Evolutionary conservation across 805 yeast genomes (phyloP).

Genomic region (Saccharomycopsis fibuligera): DNA sequence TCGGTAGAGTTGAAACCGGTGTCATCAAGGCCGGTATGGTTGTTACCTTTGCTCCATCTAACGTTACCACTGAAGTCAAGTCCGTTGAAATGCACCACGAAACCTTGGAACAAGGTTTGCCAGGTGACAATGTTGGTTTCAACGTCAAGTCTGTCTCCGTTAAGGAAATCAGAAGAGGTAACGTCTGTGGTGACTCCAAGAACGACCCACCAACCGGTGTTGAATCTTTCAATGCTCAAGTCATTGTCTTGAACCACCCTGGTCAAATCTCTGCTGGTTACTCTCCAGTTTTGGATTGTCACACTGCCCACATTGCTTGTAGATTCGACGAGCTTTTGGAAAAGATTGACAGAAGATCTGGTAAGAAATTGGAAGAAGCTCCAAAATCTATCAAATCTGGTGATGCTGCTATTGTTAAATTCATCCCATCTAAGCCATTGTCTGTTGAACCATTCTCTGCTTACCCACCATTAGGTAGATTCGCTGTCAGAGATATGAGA

Average conservation of each 20-base stretch:
- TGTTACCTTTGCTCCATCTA: slow-evolving; percentile 85
- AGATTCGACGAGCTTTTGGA: slow-evolving; percentile 71
- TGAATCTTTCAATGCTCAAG: slow-evolving; percentile 80
- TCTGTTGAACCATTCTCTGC: slow-evolving; percentile 93
- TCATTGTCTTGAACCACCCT: slow-evolving; percentile 84
- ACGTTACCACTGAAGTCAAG: slow-evolving; percentile 85
- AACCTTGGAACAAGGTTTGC: slow-evolving; percentile 69
- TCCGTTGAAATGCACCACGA: slow-evolving; percentile 87
- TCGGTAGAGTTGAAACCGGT: slow-evolving; percentile 94
- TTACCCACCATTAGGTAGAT: slow-evolving; percentile 96
- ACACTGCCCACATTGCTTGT: slow-evolving; percentile 92
- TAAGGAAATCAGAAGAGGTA: slow-evolving; percentile 88
- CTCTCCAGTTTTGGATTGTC: slow-evolving; percentile 86
- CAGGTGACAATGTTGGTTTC: slow-evolving; percentile 91
- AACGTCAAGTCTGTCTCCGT: slow-evolving; percentile 88
- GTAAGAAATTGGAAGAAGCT: slow-evolving; percentile 81
- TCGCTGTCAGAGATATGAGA: slow-evolving; percentile 99
- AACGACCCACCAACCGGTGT: slow-evolving; percentile 80
- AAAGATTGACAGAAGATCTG: slow-evolving; percentile 90
- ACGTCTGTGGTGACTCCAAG: slow-evolving; percentile 87
- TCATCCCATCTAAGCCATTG: slow-evolving; percentile 85
- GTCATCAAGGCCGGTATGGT: slow-evolving; percentile 87
- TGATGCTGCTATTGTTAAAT: slow-evolving; percentile 90
- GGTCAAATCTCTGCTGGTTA: slow-evolving; percentile 89
- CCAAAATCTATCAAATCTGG: slow-evolving; percentile 95